Conservation (phyloP, 805 yeast species). For the Monosporozyma servazzii region DNA sequence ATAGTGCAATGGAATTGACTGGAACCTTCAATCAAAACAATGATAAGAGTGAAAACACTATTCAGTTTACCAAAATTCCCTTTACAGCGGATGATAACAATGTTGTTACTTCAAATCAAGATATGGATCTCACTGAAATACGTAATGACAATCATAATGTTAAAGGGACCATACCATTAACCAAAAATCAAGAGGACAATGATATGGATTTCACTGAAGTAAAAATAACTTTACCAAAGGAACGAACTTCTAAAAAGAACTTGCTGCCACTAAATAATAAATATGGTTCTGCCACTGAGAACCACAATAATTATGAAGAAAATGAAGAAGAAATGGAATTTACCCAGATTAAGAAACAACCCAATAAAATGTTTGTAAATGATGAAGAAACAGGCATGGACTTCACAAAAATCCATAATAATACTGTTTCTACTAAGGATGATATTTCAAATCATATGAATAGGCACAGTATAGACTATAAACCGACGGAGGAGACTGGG, state of each 20-base stretch:
- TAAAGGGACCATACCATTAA: not conserved
- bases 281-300: not conserved
- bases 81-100: not conserved
- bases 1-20: conserved; percentile 11
- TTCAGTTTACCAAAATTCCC: conserved; percentile 3
- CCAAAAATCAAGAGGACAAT: not conserved
- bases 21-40: not conserved
- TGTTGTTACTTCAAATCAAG: not conserved
- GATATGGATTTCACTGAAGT: conserved; percentile 1
- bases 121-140: conserved; percentile 10
- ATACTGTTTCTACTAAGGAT: not conserved
- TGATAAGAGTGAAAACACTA: not conserved
- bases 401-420: not conserved
- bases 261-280: not conserved
- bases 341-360: conserved; percentile 1
- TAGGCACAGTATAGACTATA: not conserved
- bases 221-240: not conserved
- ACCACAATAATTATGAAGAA: not conserved
- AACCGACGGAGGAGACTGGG: not conserved
- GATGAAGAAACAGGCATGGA: not conserved
- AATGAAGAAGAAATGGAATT: conserved; percentile 4
- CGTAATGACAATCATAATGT: not conserved
- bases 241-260: not conserved
- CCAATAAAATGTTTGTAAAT: not conserved
- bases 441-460: not conserved